Base-by-base conservation (phyloP, 345 rosid genomes). In the Kandelia obovata region DNA sequence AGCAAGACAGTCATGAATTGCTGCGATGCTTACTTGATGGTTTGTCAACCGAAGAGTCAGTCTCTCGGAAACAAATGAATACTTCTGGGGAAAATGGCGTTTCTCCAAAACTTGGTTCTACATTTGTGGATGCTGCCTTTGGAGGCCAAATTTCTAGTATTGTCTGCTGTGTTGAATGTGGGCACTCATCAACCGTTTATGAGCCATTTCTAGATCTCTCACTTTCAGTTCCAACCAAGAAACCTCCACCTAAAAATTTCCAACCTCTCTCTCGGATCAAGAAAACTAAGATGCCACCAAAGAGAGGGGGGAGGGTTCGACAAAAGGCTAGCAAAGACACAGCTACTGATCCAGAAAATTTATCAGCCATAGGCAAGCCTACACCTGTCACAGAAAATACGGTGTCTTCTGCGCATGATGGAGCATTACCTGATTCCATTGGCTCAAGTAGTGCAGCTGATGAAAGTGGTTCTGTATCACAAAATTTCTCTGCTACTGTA, bases 191-290 rank as follows among this genome's bases (percentile, higher is more conserved):
- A 61, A 92, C 91, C 63, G 89, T 90, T 39, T 88, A 81, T 74
- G 99, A 96, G 78, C 95, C 97, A 10, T 92, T 86, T 81, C 80
- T 92, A 62, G 99, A 96, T 83, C 97, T 96, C 62, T 96, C 99
- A 31, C 86, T 96, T 71, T 83, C 99, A 0, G 87, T 92, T 71
- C 97, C 98, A 2, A 87, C 86, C 55, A 96, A 92, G 84, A 90
- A 89, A 78, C 79, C 86, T 57, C 82, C 91, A 71, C 75, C 83
- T 23, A 92, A 81, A 71, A 87, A 81, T 75, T 73, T 37, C 62
- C 91, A 79, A 80, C 71, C 83, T 32, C 61, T 73, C 58, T 68
- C 92, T 73, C 92, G 83, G 71, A 78, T 78, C 7, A 96, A 87
- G 83, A 96, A 89, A 83, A 75, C 85, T 55, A 90, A 89, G 80